A percentile compares a stretch with the other conserved stretches of the same genome.
Conservation (phyloP, 1,139 yeast genomes). For the Candida smagusa region DNA sequence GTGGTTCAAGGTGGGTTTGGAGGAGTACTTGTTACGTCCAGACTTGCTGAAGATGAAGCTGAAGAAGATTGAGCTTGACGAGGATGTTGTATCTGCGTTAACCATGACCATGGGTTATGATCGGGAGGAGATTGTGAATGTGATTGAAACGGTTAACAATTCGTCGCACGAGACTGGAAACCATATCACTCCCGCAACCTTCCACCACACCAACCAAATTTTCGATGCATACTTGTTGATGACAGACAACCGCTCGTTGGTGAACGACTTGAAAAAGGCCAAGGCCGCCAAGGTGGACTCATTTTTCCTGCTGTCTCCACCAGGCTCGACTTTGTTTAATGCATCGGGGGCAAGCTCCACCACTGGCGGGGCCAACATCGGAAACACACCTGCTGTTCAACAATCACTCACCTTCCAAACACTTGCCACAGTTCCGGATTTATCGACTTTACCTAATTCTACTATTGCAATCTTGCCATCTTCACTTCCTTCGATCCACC, state of each 20-base stretch:
- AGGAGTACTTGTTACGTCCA: conserved; percentile 78
- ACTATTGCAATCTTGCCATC: conserved; percentile 93
- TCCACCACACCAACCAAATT: conserved; percentile 59
- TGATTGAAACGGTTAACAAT: conserved; percentile 50
- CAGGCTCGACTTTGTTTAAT: conserved; percentile 23
- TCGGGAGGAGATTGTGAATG: conserved; percentile 78
- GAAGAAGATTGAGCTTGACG: conserved; percentile 58
- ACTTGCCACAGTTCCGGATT: conserved; percentile 48
- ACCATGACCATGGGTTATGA: conserved; percentile 92
- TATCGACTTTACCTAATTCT: conserved; percentile 50
- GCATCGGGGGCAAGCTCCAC: not conserved
- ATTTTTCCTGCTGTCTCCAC: conserved; percentile 51
- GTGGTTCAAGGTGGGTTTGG: conserved; percentile 87
- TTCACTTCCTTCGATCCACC: conserved; percentile 88
- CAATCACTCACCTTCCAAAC: conserved; percentile 50
- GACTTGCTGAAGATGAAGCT: conserved; percentile 45
- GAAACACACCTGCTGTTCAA: conserved; percentile 41
- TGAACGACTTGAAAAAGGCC: conserved; percentile 60
- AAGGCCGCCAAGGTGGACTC: conserved; percentile 51
- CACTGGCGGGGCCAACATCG: conserved; percentile 16
- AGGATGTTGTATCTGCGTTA: conserved; percentile 74
- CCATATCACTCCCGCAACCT: conserved; percentile 12
- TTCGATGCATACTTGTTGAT: conserved; percentile 88
- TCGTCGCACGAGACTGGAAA: conserved; percentile 19
- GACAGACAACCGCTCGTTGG: conserved; percentile 75